Conservation (phyloP, 1,284 basidiomycete species). For the Phellopilus nigrolimitatus region DNA sequence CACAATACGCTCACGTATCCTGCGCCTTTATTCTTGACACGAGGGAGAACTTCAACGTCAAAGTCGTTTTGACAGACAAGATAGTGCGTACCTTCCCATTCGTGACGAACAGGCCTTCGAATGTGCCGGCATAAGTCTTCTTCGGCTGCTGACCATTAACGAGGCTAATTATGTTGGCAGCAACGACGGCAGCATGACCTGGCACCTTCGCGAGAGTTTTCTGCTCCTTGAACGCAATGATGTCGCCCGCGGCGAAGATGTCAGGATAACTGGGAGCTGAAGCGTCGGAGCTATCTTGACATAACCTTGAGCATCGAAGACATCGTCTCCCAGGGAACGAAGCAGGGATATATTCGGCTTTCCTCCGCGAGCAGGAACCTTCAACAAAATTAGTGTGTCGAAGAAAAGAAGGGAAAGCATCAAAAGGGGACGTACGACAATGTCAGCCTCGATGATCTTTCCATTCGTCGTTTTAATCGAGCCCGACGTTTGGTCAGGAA, state of each 20-base stretch:
- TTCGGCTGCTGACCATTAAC: conserved; percentile 33
- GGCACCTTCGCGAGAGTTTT: conserved; percentile 49
- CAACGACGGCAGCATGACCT: conserved; percentile 40
- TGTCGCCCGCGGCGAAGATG: conserved; percentile 58
- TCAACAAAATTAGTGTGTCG: conserved; percentile 5
- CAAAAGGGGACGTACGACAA: conserved; percentile 45
- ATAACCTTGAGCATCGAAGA: conserved; percentile 37
- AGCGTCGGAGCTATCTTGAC: conserved; percentile 50
- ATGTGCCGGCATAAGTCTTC: conserved; percentile 45
- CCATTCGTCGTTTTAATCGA: conserved; percentile 50
- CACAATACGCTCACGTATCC: conserved; percentile 21
- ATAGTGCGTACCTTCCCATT: conserved; percentile 46
- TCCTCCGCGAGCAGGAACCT: conserved; percentile 47
- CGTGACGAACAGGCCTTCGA: conserved; percentile 52
- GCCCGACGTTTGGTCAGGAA: conserved; percentile 32
- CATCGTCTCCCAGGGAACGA: conserved; percentile 36
- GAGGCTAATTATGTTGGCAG: conserved; percentile 44
- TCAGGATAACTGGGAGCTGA: conserved; percentile 42
- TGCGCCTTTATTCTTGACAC: conserved; percentile 19
- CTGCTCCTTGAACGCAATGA: conserved; percentile 54
- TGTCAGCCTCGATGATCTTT: conserved; percentile 47
- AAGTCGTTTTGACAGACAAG: background rate
- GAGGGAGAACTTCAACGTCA: background rate
- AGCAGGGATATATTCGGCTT: conserved; percentile 50
- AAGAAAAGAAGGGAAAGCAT: background rate